Conservation (phyloP, 2,329 filamentous ascomycete species). For the Phyllosticta citriasiana region DNA sequence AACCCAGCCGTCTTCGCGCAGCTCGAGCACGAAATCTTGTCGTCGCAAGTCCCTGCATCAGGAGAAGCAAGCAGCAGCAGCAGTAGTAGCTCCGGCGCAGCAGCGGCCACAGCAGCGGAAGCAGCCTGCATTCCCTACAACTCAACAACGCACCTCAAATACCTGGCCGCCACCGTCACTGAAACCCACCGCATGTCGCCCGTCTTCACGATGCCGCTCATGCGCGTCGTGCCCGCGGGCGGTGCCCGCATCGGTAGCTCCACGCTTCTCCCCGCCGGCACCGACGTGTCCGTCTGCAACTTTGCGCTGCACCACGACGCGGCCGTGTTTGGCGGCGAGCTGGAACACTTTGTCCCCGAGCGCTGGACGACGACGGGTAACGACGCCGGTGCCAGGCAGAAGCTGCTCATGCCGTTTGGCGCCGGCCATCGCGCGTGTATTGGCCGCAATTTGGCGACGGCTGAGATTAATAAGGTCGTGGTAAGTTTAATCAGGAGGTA, state of each 20-base stretch:
- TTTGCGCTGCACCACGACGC: neutral
- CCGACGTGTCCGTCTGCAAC: neutral
- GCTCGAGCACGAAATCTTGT: neutral
- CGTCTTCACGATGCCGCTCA: slow-evolving; percentile 9
- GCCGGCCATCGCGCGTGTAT: slow-evolving; percentile 2
- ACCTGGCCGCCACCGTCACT: neutral
- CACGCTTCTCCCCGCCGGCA: neutral
- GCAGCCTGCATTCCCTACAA: neutral
- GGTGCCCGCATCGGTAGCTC: neutral
- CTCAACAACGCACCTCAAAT: neutral
- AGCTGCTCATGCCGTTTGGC: neutral
- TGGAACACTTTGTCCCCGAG: neutral
- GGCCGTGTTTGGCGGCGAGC: neutral
- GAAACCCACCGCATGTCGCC: slow-evolving; percentile 8
- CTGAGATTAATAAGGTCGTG: neutral
- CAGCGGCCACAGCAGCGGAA: neutral
- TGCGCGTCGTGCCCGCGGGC: neutral
- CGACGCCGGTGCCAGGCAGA: neutral
- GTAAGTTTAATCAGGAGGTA: neutral
- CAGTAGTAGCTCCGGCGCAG: no score
- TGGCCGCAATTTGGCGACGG: neutral
- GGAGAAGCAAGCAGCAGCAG: neutral
- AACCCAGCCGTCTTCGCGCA: neutral
- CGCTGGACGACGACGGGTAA: neutral
- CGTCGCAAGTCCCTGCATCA: neutral